phyloP scores from a whole-genome alignment of 2,329 filamentous ascomycete species.

The Colletotrichum eleusines region DNA sequence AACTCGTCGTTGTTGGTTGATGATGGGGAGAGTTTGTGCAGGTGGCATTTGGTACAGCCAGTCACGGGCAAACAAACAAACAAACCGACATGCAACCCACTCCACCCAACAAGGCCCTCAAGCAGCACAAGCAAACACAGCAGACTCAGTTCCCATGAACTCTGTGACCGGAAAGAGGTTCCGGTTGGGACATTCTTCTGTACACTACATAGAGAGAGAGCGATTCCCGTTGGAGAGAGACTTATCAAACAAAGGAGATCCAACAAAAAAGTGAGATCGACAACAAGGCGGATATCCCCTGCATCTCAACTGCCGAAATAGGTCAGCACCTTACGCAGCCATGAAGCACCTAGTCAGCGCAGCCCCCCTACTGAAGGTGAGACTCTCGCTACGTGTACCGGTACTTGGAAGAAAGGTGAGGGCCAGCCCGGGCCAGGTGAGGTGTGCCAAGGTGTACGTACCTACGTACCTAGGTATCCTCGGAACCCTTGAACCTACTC shows the following conservation, averaged over 20 bases:
- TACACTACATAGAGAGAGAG: neutral
- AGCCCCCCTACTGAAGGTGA: too few relatives aligned
- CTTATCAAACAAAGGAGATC: neutral
- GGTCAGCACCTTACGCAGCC: conserved; percentile 6
- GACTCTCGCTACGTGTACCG: too few relatives aligned
- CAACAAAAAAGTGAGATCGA: conserved; percentile 1
- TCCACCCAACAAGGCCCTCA: neutral
- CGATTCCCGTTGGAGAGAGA: neutral
- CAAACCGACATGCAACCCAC: too few relatives aligned
- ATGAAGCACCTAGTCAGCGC: too few relatives aligned
- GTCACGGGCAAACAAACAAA: neutral
- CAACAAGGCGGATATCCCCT: neutral
- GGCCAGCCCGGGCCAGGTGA: neutral
- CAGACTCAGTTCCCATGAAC: neutral
- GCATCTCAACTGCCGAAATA: conserved; percentile 15
- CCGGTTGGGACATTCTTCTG: neutral
- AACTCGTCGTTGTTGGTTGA: too few relatives aligned
- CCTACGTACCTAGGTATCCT: neutral
- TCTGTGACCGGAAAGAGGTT: neutral
- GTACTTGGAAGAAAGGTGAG: neutral
- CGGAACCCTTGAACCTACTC: neutral
- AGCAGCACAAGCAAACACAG: neutral
- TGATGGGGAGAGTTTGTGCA: neutral
- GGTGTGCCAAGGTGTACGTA: neutral
- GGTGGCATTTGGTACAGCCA: neutral